Conservation (phyloP, 345 rosid species). For the Gossypium rotundifolium region DNA sequence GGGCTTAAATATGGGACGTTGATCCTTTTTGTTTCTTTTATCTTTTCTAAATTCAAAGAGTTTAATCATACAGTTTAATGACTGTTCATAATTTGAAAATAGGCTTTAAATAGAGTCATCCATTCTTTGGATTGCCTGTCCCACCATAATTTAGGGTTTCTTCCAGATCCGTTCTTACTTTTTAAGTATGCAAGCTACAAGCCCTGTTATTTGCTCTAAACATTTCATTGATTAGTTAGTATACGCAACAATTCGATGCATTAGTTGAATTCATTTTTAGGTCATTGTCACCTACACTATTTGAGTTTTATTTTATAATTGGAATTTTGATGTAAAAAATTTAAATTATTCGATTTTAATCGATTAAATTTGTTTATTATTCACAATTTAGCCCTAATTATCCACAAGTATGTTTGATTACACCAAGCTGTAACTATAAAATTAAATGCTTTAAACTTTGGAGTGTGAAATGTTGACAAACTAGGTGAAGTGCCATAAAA, state of each 20-base stretch:
- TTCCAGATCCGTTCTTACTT: background rate
- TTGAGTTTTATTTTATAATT: too few relatives aligned
- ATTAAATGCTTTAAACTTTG: background rate
- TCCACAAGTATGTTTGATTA: background rate
- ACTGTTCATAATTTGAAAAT: background rate
- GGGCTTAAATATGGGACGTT: background rate
- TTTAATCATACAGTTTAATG: background rate
- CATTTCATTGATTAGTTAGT: background rate
- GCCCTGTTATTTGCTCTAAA: slow-evolving; percentile 2
- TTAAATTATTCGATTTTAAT: too few relatives aligned
- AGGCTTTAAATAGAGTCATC: background rate
- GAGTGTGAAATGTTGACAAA: background rate
- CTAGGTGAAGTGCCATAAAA: background rate
- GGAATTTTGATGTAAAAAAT: too few relatives aligned
- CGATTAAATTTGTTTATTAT: too few relatives aligned
- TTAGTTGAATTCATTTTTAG: background rate
- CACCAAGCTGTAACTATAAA: background rate
- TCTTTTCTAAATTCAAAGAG: background rate
- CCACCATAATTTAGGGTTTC: slow-evolving; percentile 22
- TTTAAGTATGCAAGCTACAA: background rate
- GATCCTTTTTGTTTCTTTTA: background rate
- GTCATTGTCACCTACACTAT: background rate
- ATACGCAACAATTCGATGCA: background rate
- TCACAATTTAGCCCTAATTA: background rate
- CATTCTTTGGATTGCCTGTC: slow-evolving; percentile 9